These are phyloP conservation scores for Candida dubliniensis DNA, from an alignment of 1,139 yeast species.

Conservation along the genomic window DNA sequence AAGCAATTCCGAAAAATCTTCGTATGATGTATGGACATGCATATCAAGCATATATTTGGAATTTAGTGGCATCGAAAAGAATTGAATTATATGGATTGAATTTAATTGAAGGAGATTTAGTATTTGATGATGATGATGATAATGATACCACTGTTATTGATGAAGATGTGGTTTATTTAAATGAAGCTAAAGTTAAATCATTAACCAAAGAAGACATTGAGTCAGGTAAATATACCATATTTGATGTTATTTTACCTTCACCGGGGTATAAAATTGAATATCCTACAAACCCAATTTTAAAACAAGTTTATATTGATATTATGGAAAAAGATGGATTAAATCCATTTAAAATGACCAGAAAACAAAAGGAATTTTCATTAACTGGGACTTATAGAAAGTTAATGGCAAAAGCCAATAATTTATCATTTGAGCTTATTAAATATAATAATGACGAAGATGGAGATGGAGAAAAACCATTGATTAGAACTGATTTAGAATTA, in stretches of 20 bases:
- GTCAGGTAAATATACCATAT: constrained; percentile 59
- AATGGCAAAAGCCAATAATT: constrained; percentile 63
- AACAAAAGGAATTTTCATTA: constrained; percentile 82
- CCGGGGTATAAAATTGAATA: constrained; percentile 91
- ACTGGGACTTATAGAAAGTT: constrained; percentile 86
- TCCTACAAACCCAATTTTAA: constrained; percentile 66
- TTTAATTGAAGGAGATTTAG: constrained; percentile 82
- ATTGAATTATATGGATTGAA: constrained; percentile 67
- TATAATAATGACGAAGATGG: constrained; percentile 33
- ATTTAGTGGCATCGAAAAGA: constrained; percentile 77
- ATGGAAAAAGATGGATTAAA: constrained; percentile 84
- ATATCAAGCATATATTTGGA: constrained; percentile 96
- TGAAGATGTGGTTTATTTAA: constrained; percentile 62
- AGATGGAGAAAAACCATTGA: constrained; percentile 65
- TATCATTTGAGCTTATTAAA: constrained; percentile 63
- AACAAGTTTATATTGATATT: constrained; percentile 61
- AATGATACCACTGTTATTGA: too few species aligned
- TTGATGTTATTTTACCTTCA: constrained; percentile 86
- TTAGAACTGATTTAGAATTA: constrained; percentile 80
- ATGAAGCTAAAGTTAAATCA: constrained; percentile 62
- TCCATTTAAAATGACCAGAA: constrained; percentile 81
- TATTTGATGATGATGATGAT: constrained; percentile 52
- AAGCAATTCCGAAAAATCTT: constrained; percentile 89
- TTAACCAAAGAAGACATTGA: constrained; percentile 74
- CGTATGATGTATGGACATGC: constrained; percentile 97